Evolutionary conservation across 1,284 basidiomycete genomes (phyloP).

Genomic region (Ustilago esculenta): DNA sequence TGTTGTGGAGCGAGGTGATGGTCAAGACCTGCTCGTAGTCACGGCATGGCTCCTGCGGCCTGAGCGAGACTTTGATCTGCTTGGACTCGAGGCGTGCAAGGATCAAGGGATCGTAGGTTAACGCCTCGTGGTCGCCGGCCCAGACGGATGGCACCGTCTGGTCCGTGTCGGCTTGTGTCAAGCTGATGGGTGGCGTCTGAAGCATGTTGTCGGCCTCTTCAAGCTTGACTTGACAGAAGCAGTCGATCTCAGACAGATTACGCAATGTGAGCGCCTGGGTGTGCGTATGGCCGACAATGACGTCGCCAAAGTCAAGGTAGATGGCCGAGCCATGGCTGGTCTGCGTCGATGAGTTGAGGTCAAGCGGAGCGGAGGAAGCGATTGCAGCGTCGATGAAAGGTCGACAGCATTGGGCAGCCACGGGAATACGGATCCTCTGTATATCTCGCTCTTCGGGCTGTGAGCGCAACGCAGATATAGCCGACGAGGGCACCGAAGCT

Average conservation of each 20-base stretch:
- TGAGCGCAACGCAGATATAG: conserved; percentile 22
- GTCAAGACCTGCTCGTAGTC: conserved; percentile 64
- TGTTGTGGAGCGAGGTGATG: conserved; percentile 59
- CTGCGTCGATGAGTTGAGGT: conserved; percentile 16
- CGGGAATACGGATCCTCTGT: conserved; percentile 45
- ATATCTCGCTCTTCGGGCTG: conserved; percentile 36
- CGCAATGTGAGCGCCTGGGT: conserved; percentile 46
- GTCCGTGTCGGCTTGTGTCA: conserved; percentile 34
- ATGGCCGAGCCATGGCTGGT: conserved; percentile 36
- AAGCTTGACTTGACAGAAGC: conserved; percentile 59
- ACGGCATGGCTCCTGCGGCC: conserved; percentile 51
- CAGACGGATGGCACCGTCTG: conserved; percentile 39
- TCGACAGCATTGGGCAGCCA: conserved; percentile 49
- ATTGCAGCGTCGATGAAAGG: conserved; percentile 44
- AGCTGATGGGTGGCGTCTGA: conserved; percentile 41
- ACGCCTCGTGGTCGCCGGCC: conserved; percentile 39
- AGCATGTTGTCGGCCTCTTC: conserved; percentile 62
- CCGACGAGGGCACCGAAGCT: conserved; percentile 35
- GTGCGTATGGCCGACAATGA: conserved; percentile 58
- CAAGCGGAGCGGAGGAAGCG: conserved; percentile 5
- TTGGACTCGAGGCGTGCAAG: conserved; percentile 32
- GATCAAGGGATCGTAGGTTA: conserved; percentile 27
- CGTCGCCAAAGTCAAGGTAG: conserved; percentile 63
- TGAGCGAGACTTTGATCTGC: conserved; percentile 44
- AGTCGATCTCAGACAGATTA: conserved; percentile 61